phyloP scores from a whole-genome alignment of 2,329 filamentous ascomycete species.

The Zalaria obscura region DNA sequence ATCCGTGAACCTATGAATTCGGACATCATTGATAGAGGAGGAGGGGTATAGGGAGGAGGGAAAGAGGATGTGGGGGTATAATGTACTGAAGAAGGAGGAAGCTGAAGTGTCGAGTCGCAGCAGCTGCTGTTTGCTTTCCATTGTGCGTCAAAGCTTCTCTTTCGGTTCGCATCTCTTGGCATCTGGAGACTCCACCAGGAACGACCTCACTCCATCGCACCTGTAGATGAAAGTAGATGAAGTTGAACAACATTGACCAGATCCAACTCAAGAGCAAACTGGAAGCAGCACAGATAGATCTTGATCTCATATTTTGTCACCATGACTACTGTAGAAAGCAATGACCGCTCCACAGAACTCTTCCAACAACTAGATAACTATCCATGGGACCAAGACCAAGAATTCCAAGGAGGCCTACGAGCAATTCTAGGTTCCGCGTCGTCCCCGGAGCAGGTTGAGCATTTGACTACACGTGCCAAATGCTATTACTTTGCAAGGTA shows the following conservation, averaged over 20 bases:
- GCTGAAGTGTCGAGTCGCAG: too few relatives aligned
- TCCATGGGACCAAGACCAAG: slow-evolving; percentile 51
- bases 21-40: slow-evolving; percentile 28
- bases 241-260: too few relatives aligned
- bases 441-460: slow-evolving; percentile 37
- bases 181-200: too few relatives aligned
- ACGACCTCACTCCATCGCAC: too few relatives aligned
- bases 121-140: too few relatives aligned
- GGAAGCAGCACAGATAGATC: too few relatives aligned
- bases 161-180: too few relatives aligned
- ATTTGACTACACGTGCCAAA: slow-evolving; percentile 51
- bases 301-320: neutral
- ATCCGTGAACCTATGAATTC: slow-evolving; percentile 65
- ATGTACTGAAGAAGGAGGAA: too few relatives aligned
- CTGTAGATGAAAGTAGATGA: too few relatives aligned
- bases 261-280: too few relatives aligned
- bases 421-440: slow-evolving; percentile 48
- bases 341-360: slow-evolving; percentile 15
- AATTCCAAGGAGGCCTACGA: slow-evolving; percentile 53
- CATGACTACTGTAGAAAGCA: slow-evolving; percentile 2
- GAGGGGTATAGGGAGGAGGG: slow-evolving; percentile 4
- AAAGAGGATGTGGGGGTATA: neutral
- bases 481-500: slow-evolving; percentile 51
- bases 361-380: slow-evolving; percentile 52
- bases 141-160: too few relatives aligned